Evolutionary conservation across 2,329 filamentous ascomycete species (phyloP).

Genomic region (Dothiorella sarmentorum): DNA sequence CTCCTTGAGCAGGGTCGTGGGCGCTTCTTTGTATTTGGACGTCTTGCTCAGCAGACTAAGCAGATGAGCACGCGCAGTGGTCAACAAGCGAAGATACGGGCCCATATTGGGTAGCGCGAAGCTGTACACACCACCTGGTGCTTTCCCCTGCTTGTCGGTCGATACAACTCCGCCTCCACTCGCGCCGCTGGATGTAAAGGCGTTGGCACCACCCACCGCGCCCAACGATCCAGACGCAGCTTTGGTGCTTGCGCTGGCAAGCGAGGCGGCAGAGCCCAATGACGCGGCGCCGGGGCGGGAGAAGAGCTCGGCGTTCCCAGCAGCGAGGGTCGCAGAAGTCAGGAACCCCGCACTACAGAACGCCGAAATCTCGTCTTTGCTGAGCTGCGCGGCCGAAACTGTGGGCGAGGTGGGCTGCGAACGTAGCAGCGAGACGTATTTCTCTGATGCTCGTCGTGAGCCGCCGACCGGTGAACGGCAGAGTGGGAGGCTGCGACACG

Average conservation of each 20-base stretch:
- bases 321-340: conserved; percentile 47
- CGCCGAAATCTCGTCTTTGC: conserved; percentile 49
- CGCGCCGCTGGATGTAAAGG: conserved; percentile 61
- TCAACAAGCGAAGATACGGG: conserved; percentile 62
- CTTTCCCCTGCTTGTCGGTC: background rate
- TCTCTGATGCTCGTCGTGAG: conserved; percentile 29
- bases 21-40: conserved; percentile 60
- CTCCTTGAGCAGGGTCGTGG: conserved; percentile 60
- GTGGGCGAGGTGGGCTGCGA: conserved; percentile 49
- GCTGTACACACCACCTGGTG: conserved; percentile 23
- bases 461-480: background rate
- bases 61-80: conserved; percentile 60
- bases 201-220: conserved; percentile 66
- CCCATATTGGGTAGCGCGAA: conserved; percentile 67
- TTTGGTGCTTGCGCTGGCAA: conserved; percentile 59
- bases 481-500: background rate
- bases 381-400: conserved; percentile 42
- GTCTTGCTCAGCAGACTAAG: conserved; percentile 55
- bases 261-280: conserved; percentile 53
- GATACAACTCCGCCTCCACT: conserved; percentile 26
- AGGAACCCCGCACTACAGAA: conserved; percentile 67
- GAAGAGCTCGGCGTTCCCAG: conserved; percentile 40
- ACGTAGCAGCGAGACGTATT: conserved; percentile 53
- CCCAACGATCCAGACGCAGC: conserved; percentile 66
- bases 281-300: conserved; percentile 41